These are phyloP conservation scores for Ramaria sp. DNA, from an alignment of 768 basidiomycete genomes.

Conservation along the genomic window DNA sequence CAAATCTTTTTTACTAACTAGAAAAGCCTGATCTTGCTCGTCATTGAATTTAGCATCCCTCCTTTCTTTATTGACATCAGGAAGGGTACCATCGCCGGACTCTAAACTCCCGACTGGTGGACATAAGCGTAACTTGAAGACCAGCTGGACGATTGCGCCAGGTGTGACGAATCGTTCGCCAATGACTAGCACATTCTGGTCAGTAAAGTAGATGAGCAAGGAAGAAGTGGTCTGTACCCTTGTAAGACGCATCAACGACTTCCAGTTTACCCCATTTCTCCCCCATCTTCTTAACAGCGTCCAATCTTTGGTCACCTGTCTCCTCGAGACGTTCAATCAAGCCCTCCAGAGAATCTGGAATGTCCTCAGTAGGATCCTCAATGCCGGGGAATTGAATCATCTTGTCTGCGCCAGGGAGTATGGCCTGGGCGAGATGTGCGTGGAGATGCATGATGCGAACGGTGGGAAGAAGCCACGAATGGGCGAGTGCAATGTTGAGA, in stretches of 20 bases:
- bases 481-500: constrained; percentile 70
- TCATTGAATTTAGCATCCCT: constrained; percentile 35
- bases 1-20: constrained; percentile 46
- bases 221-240: constrained; percentile 39
- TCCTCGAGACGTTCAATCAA: constrained; percentile 39
- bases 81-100: constrained; percentile 14
- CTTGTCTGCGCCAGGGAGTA: constrained; percentile 42
- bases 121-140: constrained; percentile 69
- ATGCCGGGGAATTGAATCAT: constrained; percentile 78
- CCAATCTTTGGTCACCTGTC: constrained; percentile 35
- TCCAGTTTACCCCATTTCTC: constrained; percentile 67
- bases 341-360: constrained; percentile 27
- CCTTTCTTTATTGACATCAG: constrained; percentile 37
- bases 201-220: neutral
- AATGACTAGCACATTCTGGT: constrained; percentile 44
- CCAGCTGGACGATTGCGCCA: constrained; percentile 76
- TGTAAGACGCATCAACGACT: constrained; percentile 73
- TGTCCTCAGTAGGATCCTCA: constrained; percentile 35
- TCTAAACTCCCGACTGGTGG: constrained; percentile 33
- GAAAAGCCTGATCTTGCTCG: constrained; percentile 60
- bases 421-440: constrained; percentile 74
- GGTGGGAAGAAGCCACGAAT: constrained; percentile 81
- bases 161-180: constrained; percentile 85
- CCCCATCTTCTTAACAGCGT: constrained; percentile 52
- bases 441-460: constrained; percentile 74